Conservation (phyloP, 2,329 filamentous ascomycete species). For the Diaporthe amygdali region DNA sequence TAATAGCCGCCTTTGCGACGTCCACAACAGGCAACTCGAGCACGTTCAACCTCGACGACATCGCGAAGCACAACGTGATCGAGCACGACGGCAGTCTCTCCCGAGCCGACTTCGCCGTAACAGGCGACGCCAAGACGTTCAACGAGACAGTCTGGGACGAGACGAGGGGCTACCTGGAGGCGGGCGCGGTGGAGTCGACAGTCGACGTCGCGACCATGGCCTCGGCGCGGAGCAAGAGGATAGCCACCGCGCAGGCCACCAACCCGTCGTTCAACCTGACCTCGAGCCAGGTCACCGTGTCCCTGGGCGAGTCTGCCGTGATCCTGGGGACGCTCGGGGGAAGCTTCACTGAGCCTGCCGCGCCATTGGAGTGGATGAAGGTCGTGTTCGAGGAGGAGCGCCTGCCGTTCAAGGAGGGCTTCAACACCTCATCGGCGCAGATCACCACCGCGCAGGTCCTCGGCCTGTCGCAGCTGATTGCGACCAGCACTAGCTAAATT, state of each 20-base stretch:
- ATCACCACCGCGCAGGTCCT: not conserved
- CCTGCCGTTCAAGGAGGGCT: constrained; percentile 8
- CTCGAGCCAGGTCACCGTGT: constrained; percentile 10
- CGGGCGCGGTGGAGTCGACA: not conserved
- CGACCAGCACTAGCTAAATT: not conserved
- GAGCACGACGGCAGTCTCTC: constrained; percentile 10
- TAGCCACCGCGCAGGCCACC: not conserved
- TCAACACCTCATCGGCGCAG: not conserved
- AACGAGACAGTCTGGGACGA: constrained; percentile 6
- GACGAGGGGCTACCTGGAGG: not conserved
- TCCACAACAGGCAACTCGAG: not conserved
- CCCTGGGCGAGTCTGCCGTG: constrained; percentile 1
- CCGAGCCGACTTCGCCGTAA: not conserved
- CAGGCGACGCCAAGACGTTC: not conserved
- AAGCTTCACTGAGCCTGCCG: constrained; percentile 2
- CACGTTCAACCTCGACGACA: constrained; percentile 6
- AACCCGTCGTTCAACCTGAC: constrained; percentile 4
- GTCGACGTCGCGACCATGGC: not conserved
- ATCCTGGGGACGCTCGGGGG: not conserved
- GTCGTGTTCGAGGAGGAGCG: constrained; percentile 4
- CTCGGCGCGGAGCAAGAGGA: not conserved
- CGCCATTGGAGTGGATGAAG: constrained; percentile 4
- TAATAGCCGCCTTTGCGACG: not conserved
- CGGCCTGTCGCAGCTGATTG: not conserved
- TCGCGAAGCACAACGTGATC: constrained; percentile 5